phyloP scores from a whole-genome alignment of 768 basidiomycete genomes.

The Phaeolepiota aurea region DNA sequence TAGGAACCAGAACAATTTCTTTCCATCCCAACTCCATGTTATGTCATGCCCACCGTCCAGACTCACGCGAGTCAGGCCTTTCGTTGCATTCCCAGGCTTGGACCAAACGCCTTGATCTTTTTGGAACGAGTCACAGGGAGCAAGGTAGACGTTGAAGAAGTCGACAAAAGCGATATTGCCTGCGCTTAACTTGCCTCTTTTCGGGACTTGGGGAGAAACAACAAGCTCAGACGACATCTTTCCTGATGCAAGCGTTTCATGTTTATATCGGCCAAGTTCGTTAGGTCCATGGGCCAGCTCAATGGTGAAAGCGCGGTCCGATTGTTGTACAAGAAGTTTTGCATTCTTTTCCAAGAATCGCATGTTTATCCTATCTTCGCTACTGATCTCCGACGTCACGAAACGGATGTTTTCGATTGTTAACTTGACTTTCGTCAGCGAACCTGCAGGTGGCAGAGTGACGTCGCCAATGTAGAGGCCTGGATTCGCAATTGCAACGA shows the following conservation, averaged over 20 bases:
- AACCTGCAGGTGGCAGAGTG: slow-evolving; percentile 29
- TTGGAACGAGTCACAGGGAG: slow-evolving; percentile 29
- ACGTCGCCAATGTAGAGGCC: slow-evolving; percentile 63
- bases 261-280: slow-evolving; percentile 36
- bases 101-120: slow-evolving; percentile 50
- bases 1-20: slow-evolving; percentile 64
- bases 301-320: slow-evolving; percentile 30
- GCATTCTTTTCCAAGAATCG: slow-evolving; percentile 45
- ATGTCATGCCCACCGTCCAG: slow-evolving; percentile 70
- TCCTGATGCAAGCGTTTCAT: slow-evolving; percentile 43
- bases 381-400: slow-evolving; percentile 42
- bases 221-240: slow-evolving; percentile 50
- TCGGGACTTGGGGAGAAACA: slow-evolving; percentile 22
- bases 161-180: slow-evolving; percentile 57
- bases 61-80: slow-evolving; percentile 52
- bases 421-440: slow-evolving; percentile 19
- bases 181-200: slow-evolving; percentile 14
- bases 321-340: slow-evolving; percentile 55
- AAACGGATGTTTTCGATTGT: slow-evolving; percentile 38
- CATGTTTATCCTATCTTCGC: slow-evolving; percentile 37
- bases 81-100: slow-evolving; percentile 59
- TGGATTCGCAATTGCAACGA: slow-evolving; percentile 53
- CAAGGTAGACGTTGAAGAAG: slow-evolving; percentile 59
- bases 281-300: slow-evolving; percentile 34
- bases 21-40: slow-evolving; percentile 55